A percentile compares a stretch with the other conserved stretches of the same genome.
These are phyloP conservation scores for Xylaria sp. DNA, from an alignment of 2,329 filamentous ascomycete species.

Conservation along the genomic window DNA sequence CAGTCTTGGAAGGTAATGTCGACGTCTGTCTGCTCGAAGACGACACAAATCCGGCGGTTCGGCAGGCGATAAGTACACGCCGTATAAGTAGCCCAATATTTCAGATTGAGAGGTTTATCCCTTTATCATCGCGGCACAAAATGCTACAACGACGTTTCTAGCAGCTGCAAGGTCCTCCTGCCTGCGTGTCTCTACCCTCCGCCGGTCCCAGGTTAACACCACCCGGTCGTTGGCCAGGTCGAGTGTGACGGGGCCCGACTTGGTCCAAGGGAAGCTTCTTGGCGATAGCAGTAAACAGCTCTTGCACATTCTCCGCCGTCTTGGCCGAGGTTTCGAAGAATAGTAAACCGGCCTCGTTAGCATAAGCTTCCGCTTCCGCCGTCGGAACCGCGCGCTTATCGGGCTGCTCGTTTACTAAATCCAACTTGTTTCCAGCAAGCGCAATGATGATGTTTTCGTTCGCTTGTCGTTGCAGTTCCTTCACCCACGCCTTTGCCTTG, in stretches of 20 bases:
- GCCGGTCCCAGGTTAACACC: slow-evolving; percentile 64
- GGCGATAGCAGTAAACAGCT: slow-evolving; percentile 96
- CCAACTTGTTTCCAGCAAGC: slow-evolving; percentile 96
- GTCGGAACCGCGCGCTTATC: slow-evolving; percentile 93
- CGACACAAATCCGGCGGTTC: slow-evolving; percentile 9
- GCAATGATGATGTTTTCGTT: slow-evolving; percentile 99
- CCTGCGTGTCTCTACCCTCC: slow-evolving; percentile 68
- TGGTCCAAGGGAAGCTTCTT: slow-evolving; percentile 98
- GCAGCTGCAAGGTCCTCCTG: slow-evolving; percentile 66
- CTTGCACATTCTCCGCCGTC: slow-evolving; percentile 93
- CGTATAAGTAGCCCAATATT: slow-evolving; percentile 23
- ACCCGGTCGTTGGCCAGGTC: slow-evolving; percentile 68
- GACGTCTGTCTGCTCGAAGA: slow-evolving; percentile 10
- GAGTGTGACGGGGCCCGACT: slow-evolving; percentile 87
- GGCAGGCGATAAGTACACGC: slow-evolving; percentile 15
- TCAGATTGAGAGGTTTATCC: slow-evolving; percentile 34
- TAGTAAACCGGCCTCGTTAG: slow-evolving; percentile 88
- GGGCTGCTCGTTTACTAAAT: slow-evolving; percentile 91
- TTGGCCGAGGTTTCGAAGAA: slow-evolving; percentile 99
- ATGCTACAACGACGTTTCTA: slow-evolving; percentile 49
- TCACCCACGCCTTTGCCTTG: slow-evolving; percentile 99
- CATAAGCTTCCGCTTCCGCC: slow-evolving; percentile 94
- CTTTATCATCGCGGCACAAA: slow-evolving; percentile 32
- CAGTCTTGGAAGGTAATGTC: slow-evolving; percentile 6
- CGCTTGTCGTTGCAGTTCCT: slow-evolving; percentile 97